Percentiles rank a stretch among this genome's conserved stretches.
Evolutionary conservation across 805 yeast genomes (phyloP).

Genomic region (Yarrowia porcina): DNA sequence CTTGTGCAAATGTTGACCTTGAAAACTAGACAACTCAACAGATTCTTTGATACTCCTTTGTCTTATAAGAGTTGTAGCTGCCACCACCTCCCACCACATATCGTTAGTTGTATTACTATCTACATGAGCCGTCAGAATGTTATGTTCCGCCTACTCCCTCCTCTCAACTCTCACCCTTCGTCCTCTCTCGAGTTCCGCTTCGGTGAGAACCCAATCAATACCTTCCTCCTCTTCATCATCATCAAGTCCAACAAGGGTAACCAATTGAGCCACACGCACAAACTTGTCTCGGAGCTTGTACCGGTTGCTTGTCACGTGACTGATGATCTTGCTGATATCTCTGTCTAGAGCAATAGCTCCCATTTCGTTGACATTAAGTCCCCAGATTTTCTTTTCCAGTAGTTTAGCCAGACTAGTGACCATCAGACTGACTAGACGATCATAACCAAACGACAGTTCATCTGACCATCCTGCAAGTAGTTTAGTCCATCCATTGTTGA

Average conservation of each 20-base stretch:
- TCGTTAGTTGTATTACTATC: no score
- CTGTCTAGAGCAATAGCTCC: slow-evolving; percentile 83
- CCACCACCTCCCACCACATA: no score
- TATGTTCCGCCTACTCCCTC: neutral
- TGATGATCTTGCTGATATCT: slow-evolving; percentile 70
- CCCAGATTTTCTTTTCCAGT: slow-evolving; percentile 66
- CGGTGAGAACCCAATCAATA: slow-evolving; percentile 71
- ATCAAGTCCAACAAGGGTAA: slow-evolving; percentile 77
- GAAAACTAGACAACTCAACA: no score
- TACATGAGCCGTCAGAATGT: no score
- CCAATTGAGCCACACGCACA: slow-evolving; percentile 76
- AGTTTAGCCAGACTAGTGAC: slow-evolving; percentile 54
- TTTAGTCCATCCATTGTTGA: slow-evolving; percentile 61
- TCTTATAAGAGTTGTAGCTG: no score
- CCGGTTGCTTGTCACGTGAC: slow-evolving; percentile 60
- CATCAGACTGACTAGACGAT: slow-evolving; percentile 46
- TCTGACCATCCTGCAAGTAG: slow-evolving; percentile 51
- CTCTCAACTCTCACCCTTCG: slow-evolving; percentile 31
- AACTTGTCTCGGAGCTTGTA: slow-evolving; percentile 77
- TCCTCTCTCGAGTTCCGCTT: slow-evolving; percentile 54
- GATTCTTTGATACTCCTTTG: no score
- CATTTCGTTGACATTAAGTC: slow-evolving; percentile 67
- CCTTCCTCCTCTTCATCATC: slow-evolving; percentile 56
- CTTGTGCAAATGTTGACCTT: no score
- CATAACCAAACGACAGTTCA: slow-evolving; percentile 37